phyloP scores from a whole-genome alignment of 352 stramenopile genomes.

The Thalassiosira hispida region DNA sequence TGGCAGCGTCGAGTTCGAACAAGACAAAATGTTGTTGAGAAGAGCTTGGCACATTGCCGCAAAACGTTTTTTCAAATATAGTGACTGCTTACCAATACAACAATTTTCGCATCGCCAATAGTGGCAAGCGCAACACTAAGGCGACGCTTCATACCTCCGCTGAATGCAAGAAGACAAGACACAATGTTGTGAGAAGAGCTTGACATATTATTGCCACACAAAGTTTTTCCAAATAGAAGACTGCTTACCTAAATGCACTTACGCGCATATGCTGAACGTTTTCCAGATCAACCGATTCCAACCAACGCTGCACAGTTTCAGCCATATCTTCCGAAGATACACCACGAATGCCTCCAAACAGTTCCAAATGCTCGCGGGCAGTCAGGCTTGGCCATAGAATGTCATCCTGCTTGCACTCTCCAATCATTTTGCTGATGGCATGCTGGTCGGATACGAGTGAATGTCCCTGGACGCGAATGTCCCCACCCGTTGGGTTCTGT shows the following conservation, averaged over 20 bases:
- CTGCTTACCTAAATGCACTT: constrained; percentile 86
- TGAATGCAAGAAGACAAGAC: too few species aligned
- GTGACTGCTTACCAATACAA: too few species aligned
- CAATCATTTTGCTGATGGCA: constrained; percentile 86
- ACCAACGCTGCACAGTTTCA: constrained; percentile 75
- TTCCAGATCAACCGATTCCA: constrained; percentile 72
- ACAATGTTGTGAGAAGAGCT: too few species aligned
- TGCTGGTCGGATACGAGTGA: constrained; percentile 86
- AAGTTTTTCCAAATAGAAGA: too few species aligned
- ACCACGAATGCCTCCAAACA: constrained; percentile 80
- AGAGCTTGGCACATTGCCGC: constrained; percentile 82
- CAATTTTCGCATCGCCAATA: constrained; percentile 89
- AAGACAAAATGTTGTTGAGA: neutral
- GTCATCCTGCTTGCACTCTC: constrained; percentile 85
- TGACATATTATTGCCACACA: too few species aligned
- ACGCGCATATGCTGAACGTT: constrained; percentile 71
- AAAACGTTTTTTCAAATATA: too few species aligned
- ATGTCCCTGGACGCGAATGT: constrained; percentile 87
- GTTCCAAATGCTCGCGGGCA: constrained; percentile 75
- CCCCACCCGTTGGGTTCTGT: constrained; percentile 86
- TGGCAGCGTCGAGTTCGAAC: too few species aligned
- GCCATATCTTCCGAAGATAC: constrained; percentile 59
- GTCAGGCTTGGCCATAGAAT: constrained; percentile 80
- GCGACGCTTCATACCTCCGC: constrained; percentile 94
- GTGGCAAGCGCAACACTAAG: constrained; percentile 94